Conservation (phyloP, 106 monocot genomes). For the Allium cepa region DNA sequence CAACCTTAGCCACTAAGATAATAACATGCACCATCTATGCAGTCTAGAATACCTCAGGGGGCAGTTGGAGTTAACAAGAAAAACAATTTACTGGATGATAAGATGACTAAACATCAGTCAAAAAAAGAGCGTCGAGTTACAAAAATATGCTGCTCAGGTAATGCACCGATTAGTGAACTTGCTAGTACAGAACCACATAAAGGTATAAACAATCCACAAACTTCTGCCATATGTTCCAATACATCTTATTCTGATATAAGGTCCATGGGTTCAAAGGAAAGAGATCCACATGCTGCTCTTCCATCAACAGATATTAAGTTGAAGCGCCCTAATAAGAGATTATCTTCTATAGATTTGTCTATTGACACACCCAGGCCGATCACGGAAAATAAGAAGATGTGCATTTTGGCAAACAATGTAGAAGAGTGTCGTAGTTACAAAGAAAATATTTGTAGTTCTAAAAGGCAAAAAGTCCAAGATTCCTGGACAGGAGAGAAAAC, state of each 20-base stretch:
- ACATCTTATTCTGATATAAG: constrained; percentile 62
- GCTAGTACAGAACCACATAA: constrained; percentile 17
- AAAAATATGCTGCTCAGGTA: constrained; percentile 4
- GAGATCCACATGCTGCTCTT: constrained; percentile 23
- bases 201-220: constrained; percentile 45
- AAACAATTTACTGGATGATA: constrained; percentile 3
- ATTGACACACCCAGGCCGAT: neutral
- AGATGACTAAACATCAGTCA: constrained; percentile 11
- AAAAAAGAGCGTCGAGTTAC: constrained; percentile 12
- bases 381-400: neutral
- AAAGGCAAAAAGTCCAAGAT: constrained; percentile 32
- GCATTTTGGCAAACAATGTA: constrained; percentile 5
- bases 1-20: neutral
- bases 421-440: constrained; percentile 13
- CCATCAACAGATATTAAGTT: constrained; percentile 29
- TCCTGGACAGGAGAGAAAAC: constrained; percentile 6
- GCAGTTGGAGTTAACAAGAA: constrained; percentile 9
- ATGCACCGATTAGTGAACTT: constrained; percentile 18
- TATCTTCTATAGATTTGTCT: constrained; percentile 10
- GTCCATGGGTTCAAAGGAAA: constrained; percentile 89
- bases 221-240: constrained; percentile 42
- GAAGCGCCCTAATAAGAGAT: constrained; percentile 15
- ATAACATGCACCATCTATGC: constrained; percentile 3
- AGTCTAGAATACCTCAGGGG: constrained; percentile 17
- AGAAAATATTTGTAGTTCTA: constrained; percentile 13